Conservation (phyloP, 306 rosid genomes). For the Prunus armeniaca region DNA sequence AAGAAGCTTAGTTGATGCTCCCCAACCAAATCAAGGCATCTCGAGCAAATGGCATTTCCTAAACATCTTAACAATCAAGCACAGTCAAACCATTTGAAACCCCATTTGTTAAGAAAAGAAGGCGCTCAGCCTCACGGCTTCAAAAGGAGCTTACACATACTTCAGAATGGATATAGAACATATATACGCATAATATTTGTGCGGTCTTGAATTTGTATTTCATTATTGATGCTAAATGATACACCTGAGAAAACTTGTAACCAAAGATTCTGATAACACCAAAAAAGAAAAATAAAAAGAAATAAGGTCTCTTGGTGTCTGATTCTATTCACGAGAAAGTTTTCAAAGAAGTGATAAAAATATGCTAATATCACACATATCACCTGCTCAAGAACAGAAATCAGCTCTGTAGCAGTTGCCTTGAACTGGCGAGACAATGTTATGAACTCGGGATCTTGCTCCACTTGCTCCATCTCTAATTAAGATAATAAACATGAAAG, state of each 20-base stretch:
- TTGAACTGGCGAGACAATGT: conserved; percentile 86
- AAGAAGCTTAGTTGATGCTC: conserved; percentile 4
- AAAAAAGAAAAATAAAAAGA: not conserved
- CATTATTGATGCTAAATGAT: too few relatives aligned
- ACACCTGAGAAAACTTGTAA: not conserved
- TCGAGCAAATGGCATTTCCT: not conserved
- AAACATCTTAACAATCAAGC: not conserved
- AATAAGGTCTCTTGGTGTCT: not conserved
- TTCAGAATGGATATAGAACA: not conserved
- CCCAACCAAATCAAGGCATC: not conserved
- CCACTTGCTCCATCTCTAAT: conserved; percentile 91
- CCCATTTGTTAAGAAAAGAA: not conserved
- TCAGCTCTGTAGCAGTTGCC: conserved; percentile 87
- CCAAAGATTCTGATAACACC: not conserved
- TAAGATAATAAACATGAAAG: conserved; percentile 36
- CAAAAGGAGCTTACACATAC: not conserved
- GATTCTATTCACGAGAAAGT: not conserved
- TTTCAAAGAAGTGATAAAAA: conserved; percentile 10
- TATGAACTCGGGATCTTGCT: conserved; percentile 86
- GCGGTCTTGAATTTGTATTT: not conserved
- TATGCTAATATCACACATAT: conserved; percentile 15
- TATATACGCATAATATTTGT: not conserved
- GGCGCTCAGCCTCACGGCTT: not conserved
- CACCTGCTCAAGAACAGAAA: conserved; percentile 98
- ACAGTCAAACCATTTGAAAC: not conserved